These are phyloP conservation scores for Fraxinus angustifolia DNA, from an alignment of 305 asterid species.

Conservation along the genomic window DNA sequence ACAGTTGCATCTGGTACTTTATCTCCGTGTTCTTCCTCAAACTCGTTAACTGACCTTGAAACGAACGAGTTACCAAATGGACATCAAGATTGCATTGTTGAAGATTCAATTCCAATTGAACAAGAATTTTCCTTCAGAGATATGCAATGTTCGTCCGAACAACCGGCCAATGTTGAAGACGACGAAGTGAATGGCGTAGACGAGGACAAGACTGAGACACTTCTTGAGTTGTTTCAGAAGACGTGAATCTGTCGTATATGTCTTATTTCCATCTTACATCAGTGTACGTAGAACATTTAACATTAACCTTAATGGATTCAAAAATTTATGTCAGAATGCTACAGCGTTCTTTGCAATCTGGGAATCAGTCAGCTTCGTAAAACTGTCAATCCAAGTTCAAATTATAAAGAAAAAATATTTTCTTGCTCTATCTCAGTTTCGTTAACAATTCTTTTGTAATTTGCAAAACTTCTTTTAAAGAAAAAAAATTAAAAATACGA, in stretches of 20 bases:
- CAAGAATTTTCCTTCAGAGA: slow-evolving; percentile 35
- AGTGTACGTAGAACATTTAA: background rate
- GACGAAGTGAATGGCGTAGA: slow-evolving; percentile 21
- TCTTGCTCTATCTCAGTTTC: background rate
- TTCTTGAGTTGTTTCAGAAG: slow-evolving; percentile 50
- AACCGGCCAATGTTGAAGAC: slow-evolving; percentile 24
- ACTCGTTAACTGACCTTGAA: slow-evolving; percentile 40
- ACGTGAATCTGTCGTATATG: slow-evolving; percentile 24
- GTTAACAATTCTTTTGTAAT: background rate
- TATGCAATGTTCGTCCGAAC: slow-evolving; percentile 30
- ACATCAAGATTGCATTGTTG: slow-evolving; percentile 27
- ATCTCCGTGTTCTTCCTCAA: slow-evolving; percentile 63
- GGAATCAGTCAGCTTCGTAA: background rate
- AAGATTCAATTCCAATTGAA: slow-evolving; percentile 19
- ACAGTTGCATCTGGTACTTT: slow-evolving; percentile 66
- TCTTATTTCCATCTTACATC: background rate
- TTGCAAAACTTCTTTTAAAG: background rate
- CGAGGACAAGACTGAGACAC: slow-evolving; percentile 39
- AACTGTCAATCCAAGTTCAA: background rate
- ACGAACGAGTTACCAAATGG: slow-evolving; percentile 16
- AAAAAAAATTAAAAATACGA: too few species aligned
- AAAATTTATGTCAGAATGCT: background rate
- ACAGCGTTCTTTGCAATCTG: background rate
- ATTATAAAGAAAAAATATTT: background rate
- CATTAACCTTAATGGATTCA: background rate